phyloP scores from a whole-genome alignment of 331 rosid species.

The Cucumis variabilis region DNA sequence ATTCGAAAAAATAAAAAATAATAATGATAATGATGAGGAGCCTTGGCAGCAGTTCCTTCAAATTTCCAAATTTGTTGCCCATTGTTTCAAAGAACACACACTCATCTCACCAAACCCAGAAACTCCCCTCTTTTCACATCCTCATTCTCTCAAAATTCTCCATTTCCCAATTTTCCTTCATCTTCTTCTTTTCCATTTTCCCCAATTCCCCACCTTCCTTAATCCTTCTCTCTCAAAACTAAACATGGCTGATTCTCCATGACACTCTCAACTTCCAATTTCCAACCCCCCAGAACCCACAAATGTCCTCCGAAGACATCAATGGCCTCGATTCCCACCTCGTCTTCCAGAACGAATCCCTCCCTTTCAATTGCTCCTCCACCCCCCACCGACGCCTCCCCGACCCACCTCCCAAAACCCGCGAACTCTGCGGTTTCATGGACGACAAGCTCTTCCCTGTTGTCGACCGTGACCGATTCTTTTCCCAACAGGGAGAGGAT shows the following conservation, averaged over 20 bases:
- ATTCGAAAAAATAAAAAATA: neutral
- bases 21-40: neutral
- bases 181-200: neutral
- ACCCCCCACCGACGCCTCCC: constrained; percentile 62
- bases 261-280: neutral
- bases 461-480: constrained; percentile 59
- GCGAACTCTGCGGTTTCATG: constrained; percentile 70
- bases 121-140: neutral
- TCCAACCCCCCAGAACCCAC: neutral
- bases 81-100: constrained; percentile 7
- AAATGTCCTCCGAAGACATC: constrained; percentile 70
- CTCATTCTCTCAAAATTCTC: constrained; percentile 27
- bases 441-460: constrained; percentile 72
- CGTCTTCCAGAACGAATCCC: constrained; percentile 65
- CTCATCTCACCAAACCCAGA: constrained; percentile 6
- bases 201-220: neutral
- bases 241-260: constrained; percentile 34
- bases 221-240: constrained; percentile 2
- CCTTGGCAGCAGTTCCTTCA: neutral
- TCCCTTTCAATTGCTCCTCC: constrained; percentile 67
- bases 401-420: constrained; percentile 67
- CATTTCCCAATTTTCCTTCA: constrained; percentile 35
- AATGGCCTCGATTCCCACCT: constrained; percentile 67
- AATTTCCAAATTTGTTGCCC: constrained; percentile 2
- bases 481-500: constrained; percentile 52